These are phyloP conservation scores for Anethum foeniculum DNA, from an alignment of 140 eudicot species.

Conservation along the genomic window DNA sequence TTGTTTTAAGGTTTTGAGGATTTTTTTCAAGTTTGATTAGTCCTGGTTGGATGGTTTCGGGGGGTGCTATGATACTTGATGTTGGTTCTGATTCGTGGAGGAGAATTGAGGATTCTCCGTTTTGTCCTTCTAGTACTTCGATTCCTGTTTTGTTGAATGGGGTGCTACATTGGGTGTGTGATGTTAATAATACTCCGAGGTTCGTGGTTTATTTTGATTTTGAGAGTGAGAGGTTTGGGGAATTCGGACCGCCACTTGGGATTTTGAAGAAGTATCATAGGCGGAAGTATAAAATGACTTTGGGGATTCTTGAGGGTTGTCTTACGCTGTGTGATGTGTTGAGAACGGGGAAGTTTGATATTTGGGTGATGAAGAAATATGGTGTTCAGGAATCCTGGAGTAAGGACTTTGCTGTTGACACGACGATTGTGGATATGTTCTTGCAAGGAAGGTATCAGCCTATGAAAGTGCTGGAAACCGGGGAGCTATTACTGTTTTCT, in stretches of 20 bases:
- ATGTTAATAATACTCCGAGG: background rate
- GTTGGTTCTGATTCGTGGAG: background rate
- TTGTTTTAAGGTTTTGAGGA: background rate
- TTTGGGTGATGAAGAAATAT: background rate
- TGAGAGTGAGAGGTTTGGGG: background rate
- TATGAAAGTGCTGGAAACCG: background rate
- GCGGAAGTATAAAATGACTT: background rate
- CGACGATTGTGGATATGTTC: background rate
- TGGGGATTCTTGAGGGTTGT: background rate
- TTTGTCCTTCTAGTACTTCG: background rate
- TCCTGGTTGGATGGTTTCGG: background rate
- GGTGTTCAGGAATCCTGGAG: slow-evolving; percentile 4
- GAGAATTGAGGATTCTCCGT: background rate
- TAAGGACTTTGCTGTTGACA: background rate
- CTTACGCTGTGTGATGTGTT: background rate
- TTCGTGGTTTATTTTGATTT: background rate
- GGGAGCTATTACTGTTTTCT: background rate
- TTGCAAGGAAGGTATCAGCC: background rate
- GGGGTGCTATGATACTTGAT: background rate
- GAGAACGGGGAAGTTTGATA: background rate
- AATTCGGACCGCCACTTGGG: background rate
- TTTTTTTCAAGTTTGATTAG: background rate
- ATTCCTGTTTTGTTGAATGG: background rate
- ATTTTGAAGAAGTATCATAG: background rate
- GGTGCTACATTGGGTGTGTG: background rate